Evolutionary conservation across 768 basidiomycete genomes (phyloP), one percentile per base, ranked within the genome.

Genomic region (Phylloporus sp.): DNA sequence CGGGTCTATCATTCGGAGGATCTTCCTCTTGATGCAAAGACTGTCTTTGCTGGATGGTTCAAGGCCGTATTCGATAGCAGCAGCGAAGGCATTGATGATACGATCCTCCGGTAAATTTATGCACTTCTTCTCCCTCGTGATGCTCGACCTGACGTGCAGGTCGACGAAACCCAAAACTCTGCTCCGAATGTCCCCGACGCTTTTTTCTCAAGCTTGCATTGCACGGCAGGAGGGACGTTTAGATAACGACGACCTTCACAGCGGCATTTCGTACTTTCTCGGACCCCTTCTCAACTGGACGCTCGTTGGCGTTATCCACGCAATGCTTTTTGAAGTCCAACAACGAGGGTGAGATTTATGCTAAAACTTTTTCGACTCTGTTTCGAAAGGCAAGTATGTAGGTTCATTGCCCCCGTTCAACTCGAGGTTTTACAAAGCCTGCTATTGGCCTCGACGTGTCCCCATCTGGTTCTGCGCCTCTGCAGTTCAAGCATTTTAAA

Each of bases 11-110:
- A 69, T 6, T 24, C 63, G 0, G 71, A 75, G 8, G 69, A 70
- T 18, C 62, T 79, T 9, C 63, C 71, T 15, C 54, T 52, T 24
- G 76, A 78, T 40, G 77, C 79, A 32, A 57, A 65, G 32, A 49
- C 51, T 33, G 72, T 74, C 17, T 79, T 80, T 52, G 59, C 64
- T 27, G 69, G 72, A 9, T 91, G 89, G 89, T 80, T 75, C 54
- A 89, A 87, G 57, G 83, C 85, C 0, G 69, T 91, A 22, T 90
- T 90, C 61, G 86, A 89, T 59, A 80, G 70, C 39, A 69, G 70
- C 49, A 88, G 79, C 52, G 89, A 90, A 61, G 89, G 89, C 1
- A 90, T 91, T 22, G 89, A 90, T 54, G 89, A 91, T 56, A 81
- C 77, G 13, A 85, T 88, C 45, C 68, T 85, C 21, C 71, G 82